phyloP scores from a whole-genome alignment of 352 stramenopile species.

The Pythium sp. region DNA sequence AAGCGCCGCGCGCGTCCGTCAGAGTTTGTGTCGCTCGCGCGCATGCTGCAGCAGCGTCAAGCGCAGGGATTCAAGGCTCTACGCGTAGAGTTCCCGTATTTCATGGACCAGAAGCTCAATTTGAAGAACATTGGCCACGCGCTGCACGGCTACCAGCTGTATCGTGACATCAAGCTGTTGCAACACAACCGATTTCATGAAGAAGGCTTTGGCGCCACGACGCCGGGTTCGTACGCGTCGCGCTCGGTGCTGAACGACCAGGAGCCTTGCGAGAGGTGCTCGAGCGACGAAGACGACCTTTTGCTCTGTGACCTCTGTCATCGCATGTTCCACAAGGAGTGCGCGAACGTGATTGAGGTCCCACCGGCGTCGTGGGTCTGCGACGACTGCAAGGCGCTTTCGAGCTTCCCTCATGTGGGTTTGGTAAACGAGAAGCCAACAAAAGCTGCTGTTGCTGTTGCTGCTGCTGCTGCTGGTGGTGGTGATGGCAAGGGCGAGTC shows the following conservation, averaged over 20 bases:
- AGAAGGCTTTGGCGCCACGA: slow-evolving; percentile 53
- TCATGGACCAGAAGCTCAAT: slow-evolving; percentile 75
- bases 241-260: slow-evolving; percentile 75
- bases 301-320: slow-evolving; percentile 83
- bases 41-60: slow-evolving; percentile 73
- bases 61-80: slow-evolving; percentile 80
- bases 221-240: slow-evolving; percentile 58
- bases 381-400: slow-evolving; percentile 62
- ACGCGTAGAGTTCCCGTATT: slow-evolving; percentile 76
- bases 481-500: slow-evolving; percentile 21
- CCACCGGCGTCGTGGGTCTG: slow-evolving; percentile 80
- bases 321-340: slow-evolving; percentile 83
- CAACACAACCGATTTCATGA: slow-evolving; percentile 70
- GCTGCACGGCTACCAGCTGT: slow-evolving; percentile 77
- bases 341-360: slow-evolving; percentile 74
- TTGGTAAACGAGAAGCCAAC: slow-evolving; percentile 22
- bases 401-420: slow-evolving; percentile 61
- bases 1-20: slow-evolving; percentile 66
- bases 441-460: background rate
- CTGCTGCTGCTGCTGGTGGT: background rate
- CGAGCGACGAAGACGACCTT: slow-evolving; percentile 66
- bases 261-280: slow-evolving; percentile 69
- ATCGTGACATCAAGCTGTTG: slow-evolving; percentile 82
- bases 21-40: slow-evolving; percentile 64
- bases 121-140: slow-evolving; percentile 84